Evolutionary conservation across 2,329 filamentous ascomycete species (phyloP), one percentile per base, ranked within the genome.

Genomic region (Aulographum hederae): DNA sequence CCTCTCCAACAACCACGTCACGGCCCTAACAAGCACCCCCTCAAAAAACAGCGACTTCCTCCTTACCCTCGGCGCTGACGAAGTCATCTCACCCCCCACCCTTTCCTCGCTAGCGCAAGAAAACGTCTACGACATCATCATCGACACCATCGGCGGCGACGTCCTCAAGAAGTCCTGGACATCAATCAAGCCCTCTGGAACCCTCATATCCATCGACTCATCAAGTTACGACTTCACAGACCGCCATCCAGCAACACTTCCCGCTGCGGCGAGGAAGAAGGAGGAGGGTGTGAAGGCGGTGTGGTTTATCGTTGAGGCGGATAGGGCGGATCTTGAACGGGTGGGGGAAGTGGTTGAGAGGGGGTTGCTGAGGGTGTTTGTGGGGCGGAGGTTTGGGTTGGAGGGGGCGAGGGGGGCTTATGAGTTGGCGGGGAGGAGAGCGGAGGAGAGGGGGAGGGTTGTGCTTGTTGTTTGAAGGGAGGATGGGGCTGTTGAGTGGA

Each of bases 251-350:
- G 32, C 0, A 43, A 40, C 10, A n/a, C 21, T n/a, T 10, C 21
- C 21, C n/a, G 42, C 46, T 32, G 37, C 43, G 31, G 38, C 33
- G 36, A 49, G 40, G 19, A 56, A 53, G 2, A 41, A 33, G 6
- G 46, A 38, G 5, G 39, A 48, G 10, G 41, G 38, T 30, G 46
- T 60, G 3, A 40, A 40, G 23, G 49, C 47, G 32, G 23, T 48
- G 6, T 62, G 57, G 41, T 62, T 60, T 32, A 47, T 63, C 16
- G 57, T 61, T 43, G 37, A 51, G 20, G 43, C 56, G 2, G 44
- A 43, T 32, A 48, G 53, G 13, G 37, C 38, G 10, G 48, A 60
- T 26, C 38, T 61, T 32, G 41, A 38, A 23, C 41, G 47, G 30
- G 47, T 62, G 15, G 52, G 55, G 2, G 43, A 43, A 30, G 37